Percentiles rank a stretch among this genome's conserved stretches.
Evolutionary conservation across 2,329 filamentous ascomycete species (phyloP).

Genomic region (Aspergillus versicolor): DNA sequence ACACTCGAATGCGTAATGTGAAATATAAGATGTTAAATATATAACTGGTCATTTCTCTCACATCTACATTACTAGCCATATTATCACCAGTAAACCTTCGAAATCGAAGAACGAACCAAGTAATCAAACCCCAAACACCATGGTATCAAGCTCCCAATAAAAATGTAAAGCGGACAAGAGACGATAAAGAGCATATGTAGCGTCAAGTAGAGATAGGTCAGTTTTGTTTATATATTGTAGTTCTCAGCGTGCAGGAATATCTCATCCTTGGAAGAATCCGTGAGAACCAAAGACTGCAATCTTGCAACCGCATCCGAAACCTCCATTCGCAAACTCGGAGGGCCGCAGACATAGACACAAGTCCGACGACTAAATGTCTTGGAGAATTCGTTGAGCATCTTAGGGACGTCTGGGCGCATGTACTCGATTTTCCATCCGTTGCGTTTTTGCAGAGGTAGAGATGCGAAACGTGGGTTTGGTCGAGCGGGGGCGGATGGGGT

Average conservation of each 20-base stretch:
- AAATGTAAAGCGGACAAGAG: background rate
- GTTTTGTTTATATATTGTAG: constrained; percentile 68
- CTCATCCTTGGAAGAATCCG: constrained; percentile 75
- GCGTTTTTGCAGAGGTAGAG: constrained; percentile 57
- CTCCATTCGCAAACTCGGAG: constrained; percentile 80
- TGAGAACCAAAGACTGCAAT: constrained; percentile 81
- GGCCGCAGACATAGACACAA: constrained; percentile 91
- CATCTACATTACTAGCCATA: constrained; percentile 1
- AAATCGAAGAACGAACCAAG: background rate
- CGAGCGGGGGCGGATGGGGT: constrained; percentile 7
- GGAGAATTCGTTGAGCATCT: constrained; percentile 80
- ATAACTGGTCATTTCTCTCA: background rate
- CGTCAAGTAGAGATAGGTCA: background rate
- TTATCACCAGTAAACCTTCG: background rate
- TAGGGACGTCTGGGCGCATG: constrained; percentile 81
- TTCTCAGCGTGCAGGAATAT: constrained; percentile 95
- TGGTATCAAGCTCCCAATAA: constrained; percentile 5
- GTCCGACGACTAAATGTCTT: constrained; percentile 77
- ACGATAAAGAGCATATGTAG: background rate
- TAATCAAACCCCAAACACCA: constrained; percentile 3
- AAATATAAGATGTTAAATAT: background rate
- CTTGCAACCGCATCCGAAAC: constrained; percentile 82
- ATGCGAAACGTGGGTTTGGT: constrained; percentile 78
- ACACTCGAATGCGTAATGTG: background rate
- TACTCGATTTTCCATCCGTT: constrained; percentile 92